A percentile compares a stretch with the other conserved stretches of the same genome.
These are phyloP conservation scores for Trichosporon inkin DNA, from an alignment of 1,284 basidiomycete species.

Conservation along the genomic window DNA sequence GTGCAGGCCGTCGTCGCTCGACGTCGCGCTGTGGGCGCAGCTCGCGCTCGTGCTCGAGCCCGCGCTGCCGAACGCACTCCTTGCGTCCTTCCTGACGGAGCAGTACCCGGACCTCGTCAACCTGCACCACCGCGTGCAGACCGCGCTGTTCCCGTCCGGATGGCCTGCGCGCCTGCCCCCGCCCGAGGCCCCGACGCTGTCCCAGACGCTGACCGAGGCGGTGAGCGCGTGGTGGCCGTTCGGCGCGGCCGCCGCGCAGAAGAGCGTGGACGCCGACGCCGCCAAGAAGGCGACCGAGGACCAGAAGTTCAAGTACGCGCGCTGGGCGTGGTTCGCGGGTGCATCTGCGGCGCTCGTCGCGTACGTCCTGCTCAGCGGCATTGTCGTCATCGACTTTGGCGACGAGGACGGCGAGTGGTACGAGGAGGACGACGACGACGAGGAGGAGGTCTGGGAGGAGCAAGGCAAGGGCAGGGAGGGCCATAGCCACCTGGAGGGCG, in stretches of 20 bases:
- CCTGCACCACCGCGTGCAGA: conserved; percentile 35
- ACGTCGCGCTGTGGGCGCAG: conserved; percentile 46
- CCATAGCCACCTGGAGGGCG: conserved; percentile 15
- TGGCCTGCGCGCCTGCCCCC: conserved; percentile 18
- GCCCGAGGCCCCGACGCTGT: background rate
- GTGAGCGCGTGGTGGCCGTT: background rate
- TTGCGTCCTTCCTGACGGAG: conserved; percentile 40
- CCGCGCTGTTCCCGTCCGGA: conserved; percentile 25
- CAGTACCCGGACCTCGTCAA: conserved; percentile 35
- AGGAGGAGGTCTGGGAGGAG: conserved; percentile 15
- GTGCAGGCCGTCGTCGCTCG: conserved; percentile 40
- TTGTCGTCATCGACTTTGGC: conserved; percentile 50
- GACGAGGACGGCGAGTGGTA: conserved; percentile 26
- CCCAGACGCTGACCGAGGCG: background rate
- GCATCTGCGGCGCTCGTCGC: conserved; percentile 59
- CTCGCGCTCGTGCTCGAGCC: conserved; percentile 46
- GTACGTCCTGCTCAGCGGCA: conserved; percentile 86
- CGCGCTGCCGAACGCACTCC: conserved; percentile 41
- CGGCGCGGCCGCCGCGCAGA: background rate
- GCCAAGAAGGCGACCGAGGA: conserved; percentile 24
- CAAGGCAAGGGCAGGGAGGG: conserved; percentile 14
- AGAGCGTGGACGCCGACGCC: background rate
- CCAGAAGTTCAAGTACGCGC: conserved; percentile 32
- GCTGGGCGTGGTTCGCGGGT: conserved; percentile 43
- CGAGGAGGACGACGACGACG: conserved; percentile 26